Evolutionary conservation across 805 yeast genomes (phyloP), one percentile per base, ranked within the genome.

Genomic region (Candida maesae): DNA sequence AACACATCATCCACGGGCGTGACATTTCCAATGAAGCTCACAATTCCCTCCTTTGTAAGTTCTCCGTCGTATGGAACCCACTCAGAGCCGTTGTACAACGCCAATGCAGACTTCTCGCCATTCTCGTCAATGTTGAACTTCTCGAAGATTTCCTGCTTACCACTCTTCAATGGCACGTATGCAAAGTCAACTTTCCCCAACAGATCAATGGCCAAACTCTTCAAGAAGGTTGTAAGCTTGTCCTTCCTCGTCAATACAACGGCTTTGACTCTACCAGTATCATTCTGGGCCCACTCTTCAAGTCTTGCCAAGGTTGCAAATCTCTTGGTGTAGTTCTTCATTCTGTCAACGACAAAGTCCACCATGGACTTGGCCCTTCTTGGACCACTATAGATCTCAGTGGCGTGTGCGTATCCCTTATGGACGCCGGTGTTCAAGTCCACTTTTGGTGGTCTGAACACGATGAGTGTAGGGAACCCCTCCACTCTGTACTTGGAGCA

Each of bases 401-500:
- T 65, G 0, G 76, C 75, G 60, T 77, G 83, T 9, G 55, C 58
- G 41, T 56, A 56, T n/a, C 46, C 48, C 11, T 45, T 34, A 14
- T 48, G 40, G 4, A 25, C 34, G 13, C 48, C 47, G 19, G 53
- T 46, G 11, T 53, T 51, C 5, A 61, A 30, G 33, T 63, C 57
- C 21, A 65, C 65, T 55, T 85, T 86, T 16, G 93, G 89, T 2
- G 97, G 95, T 53, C 91, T 74, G 64, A 84, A 90, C 4, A 83
- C 81, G 66, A 81, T 64, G 23, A 93, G 60, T 0, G 97, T 86
- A 8, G 99, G 99, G 62, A 74, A 91, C 0, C 96, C 95, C 50
- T 76, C 69, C 23, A 93, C 66, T 40, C 73, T 70, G 60, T 82
- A 72, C 41, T 72, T 63, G 17, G 78, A 64, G 66, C 99, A 93